A percentile compares a stretch with the other conserved stretches of the same genome.
These are phyloP conservation scores for Odontarrhena argentea DNA, from an alignment of 345 rosid species.

Conservation along the genomic window DNA sequence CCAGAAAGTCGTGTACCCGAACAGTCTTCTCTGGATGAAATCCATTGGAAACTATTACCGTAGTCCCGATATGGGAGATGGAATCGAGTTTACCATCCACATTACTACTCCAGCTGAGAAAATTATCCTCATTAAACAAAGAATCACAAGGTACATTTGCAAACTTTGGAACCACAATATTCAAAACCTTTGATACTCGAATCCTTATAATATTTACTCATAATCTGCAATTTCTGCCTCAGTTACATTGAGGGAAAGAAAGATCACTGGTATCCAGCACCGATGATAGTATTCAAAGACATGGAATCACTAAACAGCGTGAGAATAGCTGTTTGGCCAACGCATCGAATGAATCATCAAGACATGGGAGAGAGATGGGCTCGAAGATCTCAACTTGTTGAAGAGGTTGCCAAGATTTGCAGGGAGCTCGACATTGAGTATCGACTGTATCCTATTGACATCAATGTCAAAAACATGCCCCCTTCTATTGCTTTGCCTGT, in stretches of 20 bases:
- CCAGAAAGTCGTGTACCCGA: constrained; percentile 82
- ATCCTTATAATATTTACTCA: neutral
- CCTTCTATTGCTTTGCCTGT: constrained; percentile 31
- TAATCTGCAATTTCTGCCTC: constrained; percentile 4
- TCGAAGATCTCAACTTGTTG: constrained; percentile 63
- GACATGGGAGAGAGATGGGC: constrained; percentile 71
- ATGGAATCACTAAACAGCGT: constrained; percentile 62
- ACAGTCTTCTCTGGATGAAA: constrained; percentile 65
- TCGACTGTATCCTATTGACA: constrained; percentile 63
- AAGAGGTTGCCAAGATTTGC: constrained; percentile 77
- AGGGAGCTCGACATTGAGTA: constrained; percentile 79
- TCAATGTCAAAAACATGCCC: constrained; percentile 62
- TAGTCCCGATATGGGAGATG: constrained; percentile 49
- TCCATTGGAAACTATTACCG: constrained; percentile 46
- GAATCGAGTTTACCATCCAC: constrained; percentile 43
- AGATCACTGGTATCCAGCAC: constrained; percentile 75
- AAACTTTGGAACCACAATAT: neutral
- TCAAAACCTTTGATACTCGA: neutral
- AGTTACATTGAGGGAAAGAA: constrained; percentile 70
- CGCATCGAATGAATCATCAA: constrained; percentile 77
- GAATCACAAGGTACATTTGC: constrained; percentile 41
- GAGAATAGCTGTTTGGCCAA: constrained; percentile 68
- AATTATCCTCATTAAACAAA: constrained; percentile 40
- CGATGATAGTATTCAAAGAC: constrained; percentile 64
- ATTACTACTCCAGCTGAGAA: constrained; percentile 45